Base-by-base conservation (phyloP, 2,329 filamentous ascomycete species). In the Penicillium aurantiogriseum region DNA sequence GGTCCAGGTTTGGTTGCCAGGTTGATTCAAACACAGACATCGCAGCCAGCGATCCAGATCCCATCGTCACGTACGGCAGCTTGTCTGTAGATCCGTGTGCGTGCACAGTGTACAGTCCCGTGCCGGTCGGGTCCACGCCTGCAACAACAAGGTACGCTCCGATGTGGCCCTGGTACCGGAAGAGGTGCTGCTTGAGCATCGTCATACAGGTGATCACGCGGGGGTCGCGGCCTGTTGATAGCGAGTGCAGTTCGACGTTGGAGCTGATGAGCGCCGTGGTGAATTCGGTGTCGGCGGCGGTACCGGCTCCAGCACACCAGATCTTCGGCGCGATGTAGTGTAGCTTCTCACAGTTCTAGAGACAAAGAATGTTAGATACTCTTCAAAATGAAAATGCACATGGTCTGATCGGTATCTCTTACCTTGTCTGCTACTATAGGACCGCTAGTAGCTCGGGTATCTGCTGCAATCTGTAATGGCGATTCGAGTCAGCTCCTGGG, bases 131-230 rank as follows among this genome's bases (percentile, higher is more conserved):
- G 75, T 99, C 94, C 72, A 95, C 92, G 65, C 94, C 94, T 38
- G 94, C 94, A 57, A 99, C 91, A 66, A 99, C 94, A 57, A 99
- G 88, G 79, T 99, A 99, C 63, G 94, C 94, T 68, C 95, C 94
- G 68, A 99, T 96, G 81, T 99, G 85, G 67, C 94, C 94, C 77
- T 99, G 94, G 83, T 99, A 91, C 69, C 90, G 88, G 89, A 99
- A 99, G 62, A 99, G 90, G 77, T 99, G 94, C 81, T 99, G 94
- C 84, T 99, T 99, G 65, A 99, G 88, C 83, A 99, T 88, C 51
- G 94, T 99, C 94, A 99, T 99, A 83, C 92, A 96, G 62, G 94
- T 99, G 67, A 97, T 92, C 68, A 99, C 95, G 74, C 94, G 92
- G 59, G 94, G 93, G 78, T 94, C 92, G 76, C 94, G 93, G 77